phyloP scores from a whole-genome alignment of 2,329 filamentous ascomycete genomes.

The Colletotrichum horii region DNA sequence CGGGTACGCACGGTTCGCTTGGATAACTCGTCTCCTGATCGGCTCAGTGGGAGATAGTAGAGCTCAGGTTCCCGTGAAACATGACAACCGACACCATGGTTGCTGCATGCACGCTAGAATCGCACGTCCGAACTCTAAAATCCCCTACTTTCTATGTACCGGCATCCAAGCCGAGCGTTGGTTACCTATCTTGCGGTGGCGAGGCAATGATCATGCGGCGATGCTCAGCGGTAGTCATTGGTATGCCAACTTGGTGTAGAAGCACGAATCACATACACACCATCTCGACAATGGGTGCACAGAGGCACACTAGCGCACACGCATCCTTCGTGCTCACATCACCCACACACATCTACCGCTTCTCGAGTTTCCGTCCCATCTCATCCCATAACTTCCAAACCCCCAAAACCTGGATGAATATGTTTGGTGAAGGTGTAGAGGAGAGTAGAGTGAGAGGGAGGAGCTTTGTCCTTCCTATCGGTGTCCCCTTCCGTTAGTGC shows the following conservation, averaged over 20 bases:
- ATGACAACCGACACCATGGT: neutral
- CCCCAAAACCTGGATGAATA: neutral
- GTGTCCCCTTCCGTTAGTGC: neutral
- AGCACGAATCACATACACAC: neutral
- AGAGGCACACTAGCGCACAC: neutral
- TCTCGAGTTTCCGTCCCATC: neutral
- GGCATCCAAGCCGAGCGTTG: neutral
- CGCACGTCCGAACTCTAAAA: neutral
- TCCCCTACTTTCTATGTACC: neutral
- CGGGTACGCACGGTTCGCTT: neutral
- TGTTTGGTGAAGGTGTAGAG: neutral
- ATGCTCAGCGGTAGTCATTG: neutral
- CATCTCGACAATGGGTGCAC: neutral
- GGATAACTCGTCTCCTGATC: neutral
- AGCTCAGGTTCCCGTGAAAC: slow-evolving; percentile 4
- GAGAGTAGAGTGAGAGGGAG: neutral
- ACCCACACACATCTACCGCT: neutral
- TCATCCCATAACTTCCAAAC: neutral
- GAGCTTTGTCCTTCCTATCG: neutral
- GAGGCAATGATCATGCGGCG: neutral
- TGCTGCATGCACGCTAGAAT: neutral
- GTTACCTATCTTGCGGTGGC: neutral
- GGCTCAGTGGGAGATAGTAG: neutral
- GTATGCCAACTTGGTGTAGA: neutral
- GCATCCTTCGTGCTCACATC: neutral